Conservation (phyloP, 257 asterid genomes). For the Nicotiana undulata region DNA sequence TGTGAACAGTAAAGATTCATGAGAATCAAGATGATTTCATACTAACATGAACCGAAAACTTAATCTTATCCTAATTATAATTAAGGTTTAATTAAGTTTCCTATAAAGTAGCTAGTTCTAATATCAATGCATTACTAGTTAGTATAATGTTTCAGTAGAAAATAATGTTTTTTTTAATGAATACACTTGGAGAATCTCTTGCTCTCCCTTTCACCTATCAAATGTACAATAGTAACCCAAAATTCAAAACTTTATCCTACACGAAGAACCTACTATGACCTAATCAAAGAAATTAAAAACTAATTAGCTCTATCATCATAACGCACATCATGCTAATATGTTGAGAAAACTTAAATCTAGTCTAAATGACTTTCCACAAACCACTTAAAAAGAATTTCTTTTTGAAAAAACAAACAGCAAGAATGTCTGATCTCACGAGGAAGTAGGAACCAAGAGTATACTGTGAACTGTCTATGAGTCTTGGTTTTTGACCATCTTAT, state of each 20-base stretch:
- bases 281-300: not conserved
- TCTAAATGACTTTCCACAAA: not conserved
- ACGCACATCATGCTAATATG: not conserved
- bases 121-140: not conserved
- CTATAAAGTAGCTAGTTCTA: not conserved
- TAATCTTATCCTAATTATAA: not conserved
- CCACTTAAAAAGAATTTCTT: not conserved
- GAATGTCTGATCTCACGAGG: not conserved
- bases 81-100: not conserved
- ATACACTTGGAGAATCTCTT: not conserved
- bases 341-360: not conserved
- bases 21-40: not conserved
- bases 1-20: constrained; percentile 3
- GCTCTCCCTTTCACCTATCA: not conserved
- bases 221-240: not conserved
- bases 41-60: not conserved
- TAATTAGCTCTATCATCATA: not conserved
- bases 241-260: not conserved
- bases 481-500: not conserved
- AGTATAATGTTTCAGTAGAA: not conserved
- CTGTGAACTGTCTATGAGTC: not conserved
- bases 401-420: not conserved
- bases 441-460: not conserved
- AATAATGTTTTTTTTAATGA: not conserved
- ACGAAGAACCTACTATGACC: not conserved